A percentile compares a stretch with the other conserved stretches of the same genome.
Conservation (phyloP, 2,329 filamentous ascomycete species). For the Phaeophleospora eucalypticola region DNA sequence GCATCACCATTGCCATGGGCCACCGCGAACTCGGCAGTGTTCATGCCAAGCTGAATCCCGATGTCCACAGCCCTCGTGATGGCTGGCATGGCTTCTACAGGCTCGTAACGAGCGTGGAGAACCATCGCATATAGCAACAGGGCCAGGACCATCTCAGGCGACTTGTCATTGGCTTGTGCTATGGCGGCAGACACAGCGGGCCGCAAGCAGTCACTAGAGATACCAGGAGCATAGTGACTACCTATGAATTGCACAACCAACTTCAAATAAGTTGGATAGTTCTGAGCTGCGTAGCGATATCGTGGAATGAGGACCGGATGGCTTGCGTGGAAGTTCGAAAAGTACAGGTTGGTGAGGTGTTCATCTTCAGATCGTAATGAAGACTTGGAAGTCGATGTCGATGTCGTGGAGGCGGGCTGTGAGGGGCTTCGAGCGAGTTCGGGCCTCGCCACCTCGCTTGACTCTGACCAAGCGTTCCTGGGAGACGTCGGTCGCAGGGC, state of each 20-base stretch:
- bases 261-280: slow-evolving; percentile 48
- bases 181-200: slow-evolving; percentile 53
- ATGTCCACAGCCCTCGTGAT: slow-evolving; percentile 65
- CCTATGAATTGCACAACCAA: slow-evolving; percentile 56
- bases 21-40: slow-evolving; percentile 63
- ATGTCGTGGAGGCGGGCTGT: slow-evolving; percentile 9
- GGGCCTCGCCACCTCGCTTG: not conserved
- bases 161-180: slow-evolving; percentile 13
- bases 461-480: not conserved
- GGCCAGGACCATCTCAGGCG: slow-evolving; percentile 64
- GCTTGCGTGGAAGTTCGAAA: slow-evolving; percentile 51
- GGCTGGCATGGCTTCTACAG: slow-evolving; percentile 63
- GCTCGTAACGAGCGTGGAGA: slow-evolving; percentile 71
- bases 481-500: slow-evolving; percentile 1
- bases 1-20: slow-evolving; percentile 60
- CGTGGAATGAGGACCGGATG: slow-evolving; percentile 56
- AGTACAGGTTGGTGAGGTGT: slow-evolving; percentile 51
- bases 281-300: slow-evolving; percentile 35
- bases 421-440: not conserved
- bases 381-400: slow-evolving; percentile 38
- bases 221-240: slow-evolving; percentile 45
- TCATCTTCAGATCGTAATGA: slow-evolving; percentile 30
- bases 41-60: slow-evolving; percentile 72
- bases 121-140: slow-evolving; percentile 72
- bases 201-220: slow-evolving; percentile 36